Evolutionary conservation across 2,329 filamentous ascomycete species (phyloP).

Genomic region (Pseudogymnoascus sp.): DNA sequence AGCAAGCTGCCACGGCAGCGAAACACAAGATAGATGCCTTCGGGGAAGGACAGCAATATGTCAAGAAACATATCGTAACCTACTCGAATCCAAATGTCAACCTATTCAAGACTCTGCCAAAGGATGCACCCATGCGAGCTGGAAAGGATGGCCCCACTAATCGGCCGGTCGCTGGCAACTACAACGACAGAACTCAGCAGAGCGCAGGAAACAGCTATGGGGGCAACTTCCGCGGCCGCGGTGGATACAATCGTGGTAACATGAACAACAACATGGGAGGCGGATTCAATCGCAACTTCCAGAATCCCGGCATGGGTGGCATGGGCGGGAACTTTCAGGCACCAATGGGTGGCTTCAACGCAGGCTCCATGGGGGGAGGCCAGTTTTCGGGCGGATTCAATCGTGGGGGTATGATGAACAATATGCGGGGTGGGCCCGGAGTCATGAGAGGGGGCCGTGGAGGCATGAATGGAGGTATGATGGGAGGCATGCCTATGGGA

Average conservation of each 20-base stretch:
- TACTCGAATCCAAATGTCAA: conserved; percentile 75
- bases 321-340: conserved; percentile 39
- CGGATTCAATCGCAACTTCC: conserved; percentile 45
- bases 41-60: conserved; percentile 44
- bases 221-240: conserved; percentile 44
- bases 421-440: conserved; percentile 45
- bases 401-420: conserved; percentile 46
- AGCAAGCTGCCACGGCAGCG: conserved; percentile 76
- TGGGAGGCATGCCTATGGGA: conserved; percentile 46
- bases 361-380: conserved; percentile 32
- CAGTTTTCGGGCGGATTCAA: conserved; percentile 44
- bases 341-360: conserved; percentile 41
- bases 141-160: conserved; percentile 55
- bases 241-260: conserved; percentile 35
- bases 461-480: conserved; percentile 40
- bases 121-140: conserved; percentile 69
- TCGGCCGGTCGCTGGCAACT: conserved; percentile 42
- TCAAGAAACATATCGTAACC: conserved; percentile 61
- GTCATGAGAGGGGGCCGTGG: conserved; percentile 52
- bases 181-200: conserved; percentile 36
- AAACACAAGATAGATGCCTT: conserved; percentile 73
- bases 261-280: conserved; percentile 45
- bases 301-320: conserved; percentile 36
- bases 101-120: conserved; percentile 84
- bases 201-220: conserved; percentile 29